Conservation (phyloP, 371 early-diverging fungal genomes). For the Rhizomucor pusillus region DNA sequence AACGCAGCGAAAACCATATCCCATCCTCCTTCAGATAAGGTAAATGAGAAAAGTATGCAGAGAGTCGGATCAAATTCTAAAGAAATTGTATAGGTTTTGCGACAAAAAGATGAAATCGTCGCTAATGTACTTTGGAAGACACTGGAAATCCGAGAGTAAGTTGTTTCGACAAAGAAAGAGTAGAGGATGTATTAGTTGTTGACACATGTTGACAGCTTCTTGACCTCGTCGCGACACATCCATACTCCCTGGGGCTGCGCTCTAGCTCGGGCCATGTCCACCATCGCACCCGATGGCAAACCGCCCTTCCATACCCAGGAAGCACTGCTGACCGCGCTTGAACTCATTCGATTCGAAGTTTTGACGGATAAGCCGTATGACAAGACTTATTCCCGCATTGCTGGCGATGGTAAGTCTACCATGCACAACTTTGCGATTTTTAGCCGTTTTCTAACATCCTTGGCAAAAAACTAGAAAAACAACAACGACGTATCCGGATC, state of each 20-base stretch:
- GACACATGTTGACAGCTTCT: slow-evolving; percentile 26
- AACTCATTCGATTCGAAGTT: slow-evolving; percentile 56
- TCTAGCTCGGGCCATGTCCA: slow-evolving; percentile 26
- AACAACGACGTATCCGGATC: slow-evolving; percentile 39
- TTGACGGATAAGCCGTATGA: slow-evolving; percentile 53
- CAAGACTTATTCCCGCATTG: slow-evolving; percentile 43
- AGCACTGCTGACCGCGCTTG: slow-evolving; percentile 57
- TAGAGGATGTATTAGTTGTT: neutral
- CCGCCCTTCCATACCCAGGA: slow-evolving; percentile 39
- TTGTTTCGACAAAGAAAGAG: neutral
- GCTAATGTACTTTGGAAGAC: slow-evolving; percentile 51
- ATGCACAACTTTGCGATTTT: neutral
- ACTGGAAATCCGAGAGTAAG: slow-evolving; percentile 54
- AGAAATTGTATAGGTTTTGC: slow-evolving; percentile 21
- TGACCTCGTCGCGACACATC: slow-evolving; percentile 47
- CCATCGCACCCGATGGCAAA: slow-evolving; percentile 3
- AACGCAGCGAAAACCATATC: slow-evolving; percentile 42
- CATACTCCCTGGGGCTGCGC: slow-evolving; percentile 51
- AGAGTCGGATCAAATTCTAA: neutral
- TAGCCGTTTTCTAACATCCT: slow-evolving; percentile 9
- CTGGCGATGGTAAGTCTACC: slow-evolving; percentile 32
- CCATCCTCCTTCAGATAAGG: slow-evolving; percentile 24
- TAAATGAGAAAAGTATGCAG: slow-evolving; percentile 2
- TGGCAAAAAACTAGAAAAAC: slow-evolving; percentile 34
- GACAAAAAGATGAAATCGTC: slow-evolving; percentile 50